Conservation (phyloP, 805 yeast genomes). For the Metschnikowia chrysomelidarum region DNA sequence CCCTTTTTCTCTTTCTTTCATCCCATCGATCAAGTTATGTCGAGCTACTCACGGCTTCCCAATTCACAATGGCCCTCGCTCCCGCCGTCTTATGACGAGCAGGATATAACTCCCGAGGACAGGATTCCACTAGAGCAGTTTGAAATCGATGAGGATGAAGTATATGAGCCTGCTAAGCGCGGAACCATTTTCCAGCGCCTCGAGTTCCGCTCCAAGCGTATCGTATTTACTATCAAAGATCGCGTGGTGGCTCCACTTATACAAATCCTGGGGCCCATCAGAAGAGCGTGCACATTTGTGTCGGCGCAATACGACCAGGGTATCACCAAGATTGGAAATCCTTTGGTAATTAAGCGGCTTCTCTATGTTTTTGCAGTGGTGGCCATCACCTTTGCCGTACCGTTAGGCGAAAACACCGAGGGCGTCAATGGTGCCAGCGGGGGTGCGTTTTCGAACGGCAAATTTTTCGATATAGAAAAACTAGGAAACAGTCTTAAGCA, state of each 20-base stretch:
- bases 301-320: constrained; percentile 51
- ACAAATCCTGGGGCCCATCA: constrained; percentile 49
- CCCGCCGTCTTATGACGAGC: constrained; percentile 13
- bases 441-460: constrained; percentile 47
- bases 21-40: too few species aligned
- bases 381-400: constrained; percentile 52
- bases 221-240: constrained; percentile 36
- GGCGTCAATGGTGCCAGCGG: constrained; percentile 39
- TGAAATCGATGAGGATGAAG: constrained; percentile 35
- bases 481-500: constrained; percentile 51
- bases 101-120: constrained; percentile 1
- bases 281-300: constrained; percentile 44
- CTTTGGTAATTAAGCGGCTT: constrained; percentile 75
- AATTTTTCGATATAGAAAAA: constrained; percentile 58
- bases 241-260: constrained; percentile 43
- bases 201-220: constrained; percentile 30
- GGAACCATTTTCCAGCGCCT: constrained; percentile 36
- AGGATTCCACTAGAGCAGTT: constrained; percentile 34
- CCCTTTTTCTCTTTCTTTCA: too few species aligned
- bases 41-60: constrained; percentile 3
- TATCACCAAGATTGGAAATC: constrained; percentile 75
- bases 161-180: constrained; percentile 18
- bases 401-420: constrained; percentile 51
- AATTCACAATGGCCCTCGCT: constrained; percentile 7
- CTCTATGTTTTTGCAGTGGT: constrained; percentile 68